These are phyloP conservation scores for Salix koriyanagi DNA, from an alignment of 345 rosid species.

Conservation along the genomic window DNA sequence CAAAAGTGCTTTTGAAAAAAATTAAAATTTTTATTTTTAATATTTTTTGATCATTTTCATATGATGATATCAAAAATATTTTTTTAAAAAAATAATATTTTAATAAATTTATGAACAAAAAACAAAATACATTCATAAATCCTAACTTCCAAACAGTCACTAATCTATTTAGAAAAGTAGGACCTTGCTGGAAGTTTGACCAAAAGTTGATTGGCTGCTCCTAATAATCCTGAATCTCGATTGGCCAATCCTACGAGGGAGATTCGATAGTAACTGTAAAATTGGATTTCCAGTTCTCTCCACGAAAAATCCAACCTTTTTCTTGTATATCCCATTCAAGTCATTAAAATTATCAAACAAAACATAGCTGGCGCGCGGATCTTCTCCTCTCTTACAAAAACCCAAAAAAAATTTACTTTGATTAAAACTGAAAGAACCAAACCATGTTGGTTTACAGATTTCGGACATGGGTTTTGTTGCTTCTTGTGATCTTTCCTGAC, in stretches of 20 bases:
- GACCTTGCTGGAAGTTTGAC: neutral
- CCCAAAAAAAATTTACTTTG: too few species aligned
- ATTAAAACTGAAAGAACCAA: neutral
- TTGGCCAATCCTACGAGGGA: slow-evolving; percentile 11
- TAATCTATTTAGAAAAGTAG: too few species aligned
- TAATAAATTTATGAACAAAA: too few species aligned
- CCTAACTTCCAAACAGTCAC: too few species aligned
- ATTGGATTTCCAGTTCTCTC: neutral
- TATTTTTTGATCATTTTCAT: too few species aligned
- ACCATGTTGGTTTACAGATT: slow-evolving; percentile 18
- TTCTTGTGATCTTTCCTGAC: slow-evolving; percentile 42
- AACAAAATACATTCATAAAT: too few species aligned
- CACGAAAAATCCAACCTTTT: neutral
- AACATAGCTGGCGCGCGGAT: neutral
- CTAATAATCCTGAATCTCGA: neutral
- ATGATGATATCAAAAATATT: too few species aligned
- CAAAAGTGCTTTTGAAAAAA: too few species aligned
- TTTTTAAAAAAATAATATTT: too few species aligned
- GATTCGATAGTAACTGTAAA: neutral
- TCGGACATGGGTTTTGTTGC: slow-evolving; percentile 33
- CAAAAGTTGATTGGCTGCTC: slow-evolving; percentile 12
- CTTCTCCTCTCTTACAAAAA: neutral
- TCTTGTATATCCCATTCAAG: neutral
- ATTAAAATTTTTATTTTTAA: too few species aligned
- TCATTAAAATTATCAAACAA: neutral